Base-by-base conservation (phyloP, 176 grass and related monocot species). In the Coix lacrymajobi region DNA sequence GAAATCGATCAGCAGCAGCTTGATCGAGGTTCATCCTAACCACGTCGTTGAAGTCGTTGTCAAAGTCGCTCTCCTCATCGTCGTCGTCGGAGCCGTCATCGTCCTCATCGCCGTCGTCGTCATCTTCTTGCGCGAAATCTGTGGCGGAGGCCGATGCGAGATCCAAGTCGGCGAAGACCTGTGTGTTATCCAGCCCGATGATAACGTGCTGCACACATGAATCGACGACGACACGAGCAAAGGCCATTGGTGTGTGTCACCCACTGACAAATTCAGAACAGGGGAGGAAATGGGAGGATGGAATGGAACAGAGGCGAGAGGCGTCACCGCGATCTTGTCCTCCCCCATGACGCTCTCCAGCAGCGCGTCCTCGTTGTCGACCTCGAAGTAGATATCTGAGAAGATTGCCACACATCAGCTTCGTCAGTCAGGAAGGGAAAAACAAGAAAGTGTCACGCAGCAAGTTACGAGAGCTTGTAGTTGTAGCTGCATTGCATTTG, bases 321-420 rank as follows among this genome's bases (percentile, higher is more conserved):
- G 49, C 16, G 66, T 37, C 92, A 98, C 95, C 90, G 91, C 90
- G 45, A 91, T 89, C 75, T 85, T 89, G 82, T 98, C 88, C 48
- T 91, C 92, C n/a, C 88, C 85, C 74, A 89, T 85, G 77, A 87
- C 62, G 84, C 63, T 85, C 49, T 93, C 91, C 81, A 91, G 49
- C 83, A 95, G 72, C 22, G 75, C 67, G 15, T 97, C 92, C 11
- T 98, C 86, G 31, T 87, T 95, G 69, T 91, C 73, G 57, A 98
- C 90, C 82, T 98, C 90, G 76, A 95, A 98, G 87, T 98, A 98
- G 69, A 98, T 98, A 93, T 98, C 92, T 98, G 88, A 83, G 56
- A 49, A 87, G 58, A 89, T 88, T 85, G 45, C 80, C 41, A 81
- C 64, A 81, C 51, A 83, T 10, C 62, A 80, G 56, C 13, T 86